Base-by-base conservation (phyloP, 2,329 filamentous ascomycete species). In the Ascochyta fabae region DNA sequence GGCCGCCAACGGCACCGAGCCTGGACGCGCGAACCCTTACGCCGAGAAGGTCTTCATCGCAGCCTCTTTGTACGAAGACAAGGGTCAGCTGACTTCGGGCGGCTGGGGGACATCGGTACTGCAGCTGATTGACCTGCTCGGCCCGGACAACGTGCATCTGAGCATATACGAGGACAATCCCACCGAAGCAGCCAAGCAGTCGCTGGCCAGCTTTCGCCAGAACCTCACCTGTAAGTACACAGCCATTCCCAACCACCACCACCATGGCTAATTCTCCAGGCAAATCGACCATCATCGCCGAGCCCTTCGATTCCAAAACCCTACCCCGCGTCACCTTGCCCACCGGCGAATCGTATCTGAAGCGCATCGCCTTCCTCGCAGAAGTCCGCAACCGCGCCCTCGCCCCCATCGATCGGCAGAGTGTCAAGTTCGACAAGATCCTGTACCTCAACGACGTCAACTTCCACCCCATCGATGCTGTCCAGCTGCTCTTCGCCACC, bases 91-190 rank as follows among this genome's bases (percentile, higher is more conserved):
- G 19, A 83, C 87, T 0, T 76, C 79, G 6, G 88, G 88, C 1
- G 76, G 79, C 26, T 92, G 89, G 89, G 88, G 86, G 0, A 70
- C 81, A 56, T 80, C 82, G 23, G 69, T 92, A 0, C 68, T 87
- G 36, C 77, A 85, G 19, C 74, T 92, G 49, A 82, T 92, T 29
- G 79, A 89, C 44, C 70, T 90, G 27, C 78, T 92, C 34, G 89
- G 89, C 0, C 80, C 82, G 13, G 78, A 88, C 33, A 89, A 91
- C 65, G 85, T 88, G 2, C 90, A 86, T 67, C 73, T 92, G 50
- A 90, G 87, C 72, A 84, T 92, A 29, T 92, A 91, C 71, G 89
- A 90, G 69, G 89, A 90, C 65, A 85, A 89, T 67, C 84, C 87
- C 29, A 86, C 87, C 1, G 75, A 79, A 1, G 75, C 79, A 27